These are phyloP conservation scores for Thelonectria blattea DNA, from an alignment of 2,329 filamentous ascomycete genomes.

Conservation along the genomic window DNA sequence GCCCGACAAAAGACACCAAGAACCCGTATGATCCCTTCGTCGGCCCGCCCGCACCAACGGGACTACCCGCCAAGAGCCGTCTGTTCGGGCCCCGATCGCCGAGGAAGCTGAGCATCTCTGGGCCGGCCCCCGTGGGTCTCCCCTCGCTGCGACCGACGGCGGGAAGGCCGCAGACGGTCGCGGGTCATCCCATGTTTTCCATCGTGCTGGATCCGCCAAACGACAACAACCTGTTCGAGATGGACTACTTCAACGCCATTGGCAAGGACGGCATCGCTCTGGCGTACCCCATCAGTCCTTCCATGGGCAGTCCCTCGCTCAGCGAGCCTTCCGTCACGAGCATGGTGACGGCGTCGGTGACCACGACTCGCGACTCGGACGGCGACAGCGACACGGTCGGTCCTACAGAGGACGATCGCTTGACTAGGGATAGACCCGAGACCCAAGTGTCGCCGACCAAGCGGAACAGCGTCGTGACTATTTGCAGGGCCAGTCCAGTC, in stretches of 20 bases:
- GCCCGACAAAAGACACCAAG: not conserved
- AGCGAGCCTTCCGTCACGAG: conserved; percentile 31
- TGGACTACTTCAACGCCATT: conserved; percentile 19
- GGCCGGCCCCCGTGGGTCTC: conserved; percentile 18
- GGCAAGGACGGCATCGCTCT: conserved; percentile 27
- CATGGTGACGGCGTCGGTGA: conserved; percentile 36
- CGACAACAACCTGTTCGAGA: conserved; percentile 21
- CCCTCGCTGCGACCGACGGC: conserved; percentile 31
- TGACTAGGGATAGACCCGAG: conserved; percentile 24
- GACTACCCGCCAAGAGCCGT: conserved; percentile 9
- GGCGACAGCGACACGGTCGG: conserved; percentile 27
- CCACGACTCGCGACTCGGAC: conserved; percentile 19
- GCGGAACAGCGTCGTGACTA: conserved; percentile 21
- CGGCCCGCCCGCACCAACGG: conserved; percentile 21
- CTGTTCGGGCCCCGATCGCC: conserved; percentile 30
- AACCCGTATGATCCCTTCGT: conserved; percentile 42
- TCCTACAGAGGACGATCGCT: conserved; percentile 7
- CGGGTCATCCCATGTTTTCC: conserved; percentile 25
- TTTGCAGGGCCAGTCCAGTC: conserved; percentile 23
- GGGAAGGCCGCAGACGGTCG: conserved; percentile 35
- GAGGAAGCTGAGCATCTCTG: conserved; percentile 33
- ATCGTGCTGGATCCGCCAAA: conserved; percentile 29
- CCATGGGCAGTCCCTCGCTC: conserved; percentile 3
- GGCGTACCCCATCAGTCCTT: conserved; percentile 32
- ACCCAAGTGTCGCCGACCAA: conserved; percentile 17